Evolutionary conservation across 1,284 basidiomycete species (phyloP).

Genomic region (Pascua sp.): DNA sequence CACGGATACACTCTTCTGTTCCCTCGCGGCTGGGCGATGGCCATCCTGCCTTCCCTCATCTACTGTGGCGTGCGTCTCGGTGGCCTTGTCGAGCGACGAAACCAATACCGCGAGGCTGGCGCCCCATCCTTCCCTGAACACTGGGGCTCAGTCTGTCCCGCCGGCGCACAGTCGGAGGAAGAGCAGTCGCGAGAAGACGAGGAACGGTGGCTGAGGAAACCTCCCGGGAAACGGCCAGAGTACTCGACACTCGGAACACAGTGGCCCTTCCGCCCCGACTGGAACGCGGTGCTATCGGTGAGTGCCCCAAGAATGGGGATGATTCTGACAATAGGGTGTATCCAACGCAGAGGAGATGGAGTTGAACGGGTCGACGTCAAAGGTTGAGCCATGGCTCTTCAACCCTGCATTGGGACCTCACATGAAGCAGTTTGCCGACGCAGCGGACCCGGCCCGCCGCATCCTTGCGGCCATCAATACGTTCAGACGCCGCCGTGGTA

Average conservation of each 20-base stretch:
- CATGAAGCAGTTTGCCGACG: conserved; percentile 3
- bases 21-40: conserved; percentile 81
- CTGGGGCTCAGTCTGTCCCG: conserved; percentile 58
- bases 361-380: conserved; percentile 36
- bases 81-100: conserved; percentile 71
- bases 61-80: conserved; percentile 75
- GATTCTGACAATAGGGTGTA: neutral
- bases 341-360: conserved; percentile 21
- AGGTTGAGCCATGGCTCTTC: conserved; percentile 60
- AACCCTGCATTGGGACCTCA: conserved; percentile 50
- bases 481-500: conserved; percentile 57
- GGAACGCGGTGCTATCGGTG: conserved; percentile 59
- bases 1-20: conserved; percentile 82
- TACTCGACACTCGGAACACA: conserved; percentile 63
- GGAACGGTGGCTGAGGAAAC: conserved; percentile 69
- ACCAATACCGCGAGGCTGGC: conserved; percentile 75
- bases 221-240: conserved; percentile 76
- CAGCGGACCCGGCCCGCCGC: conserved; percentile 25
- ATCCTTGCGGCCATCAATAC: conserved; percentile 60
- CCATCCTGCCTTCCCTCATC: conserved; percentile 74
- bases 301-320: neutral
- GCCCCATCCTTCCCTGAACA: conserved; percentile 74
- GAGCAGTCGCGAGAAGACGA: conserved; percentile 55
- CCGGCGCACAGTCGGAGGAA: conserved; percentile 56
- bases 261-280: conserved; percentile 72